Base-by-base conservation (phyloP, 2,329 filamentous ascomycete genomes). In the Penicillium sp. region DNA sequence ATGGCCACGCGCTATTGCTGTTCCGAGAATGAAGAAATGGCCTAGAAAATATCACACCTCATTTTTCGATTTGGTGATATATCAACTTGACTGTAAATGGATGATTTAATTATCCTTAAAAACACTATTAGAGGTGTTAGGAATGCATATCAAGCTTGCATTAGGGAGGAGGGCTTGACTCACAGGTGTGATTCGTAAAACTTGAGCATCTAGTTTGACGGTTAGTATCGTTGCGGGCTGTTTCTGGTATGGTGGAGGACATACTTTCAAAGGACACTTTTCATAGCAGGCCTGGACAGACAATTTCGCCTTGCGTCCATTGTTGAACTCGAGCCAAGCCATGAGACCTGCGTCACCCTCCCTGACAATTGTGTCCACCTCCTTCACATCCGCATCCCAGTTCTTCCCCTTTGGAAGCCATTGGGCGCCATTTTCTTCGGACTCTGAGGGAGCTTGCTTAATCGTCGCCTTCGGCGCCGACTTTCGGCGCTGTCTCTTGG, bases 101-200 rank as follows among this genome's bases (percentile, higher is more conserved):
- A 26, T 22, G 10, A 12, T 31, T 66, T 56, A 66, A 44, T 45
- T 61, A 26, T 74, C 70, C 52, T 71, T 74, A 54, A 75, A 75
- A 35, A 74, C 71, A 47, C 73, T 72, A 37, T 7, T 55, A 50
- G 50, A 40, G 50, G 53, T 5, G 45, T 69, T 59, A 67, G 62
- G 22, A 47, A 25, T 3, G 10, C 10, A 12, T 37, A 19, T n/a
- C 16, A 17, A 25, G 16, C 19, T 14, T 30, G 26, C 2, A 19
- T 4, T n/a, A 11, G 4, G 12, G 26, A 12, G 4, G 11, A 28
- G 44, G 16, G 5, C 37, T 44, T 26, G 28, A 67, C 75, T 70
- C 70, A 78, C 75, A 80, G 66, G 63, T 80, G 77, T 37, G 69
- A 64, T 63, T 80, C 78, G 56, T 80, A 80, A 51, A 80, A 80